A percentile compares a stretch with the other conserved stretches of the same genome.
Evolutionary conservation across 257 asterid genomes (phyloP).

Genomic region (Hygrophila difformis): DNA sequence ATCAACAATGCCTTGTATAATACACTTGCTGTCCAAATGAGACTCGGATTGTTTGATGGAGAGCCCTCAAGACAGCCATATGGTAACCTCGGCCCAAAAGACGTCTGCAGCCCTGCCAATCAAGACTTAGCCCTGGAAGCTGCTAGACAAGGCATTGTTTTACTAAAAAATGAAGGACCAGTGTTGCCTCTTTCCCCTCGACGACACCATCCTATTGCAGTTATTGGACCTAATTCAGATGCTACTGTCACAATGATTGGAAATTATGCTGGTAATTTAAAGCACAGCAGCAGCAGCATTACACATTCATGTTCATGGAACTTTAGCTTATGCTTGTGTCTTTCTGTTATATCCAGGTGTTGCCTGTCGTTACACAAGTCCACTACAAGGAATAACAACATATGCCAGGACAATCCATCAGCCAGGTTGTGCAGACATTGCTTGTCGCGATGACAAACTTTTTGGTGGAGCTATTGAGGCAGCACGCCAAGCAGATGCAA

Average conservation of each 20-base stretch:
- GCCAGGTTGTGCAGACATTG: conserved; percentile 56
- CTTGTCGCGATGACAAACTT: conserved; percentile 34
- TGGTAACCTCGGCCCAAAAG: conserved; percentile 52
- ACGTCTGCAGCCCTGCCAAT: conserved; percentile 58
- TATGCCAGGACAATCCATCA: conserved; percentile 47
- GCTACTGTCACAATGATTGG: conserved; percentile 74
- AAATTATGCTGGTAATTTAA: conserved; percentile 66
- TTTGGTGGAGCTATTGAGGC: conserved; percentile 54
- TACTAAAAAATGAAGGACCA: conserved; percentile 56
- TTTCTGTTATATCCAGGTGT: conserved; percentile 23
- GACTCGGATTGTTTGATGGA: conserved; percentile 86
- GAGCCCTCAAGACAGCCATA: conserved; percentile 48
- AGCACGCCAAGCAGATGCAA: conserved; percentile 56
- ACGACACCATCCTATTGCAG: conserved; percentile 48
- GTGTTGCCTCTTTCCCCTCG: conserved; percentile 55
- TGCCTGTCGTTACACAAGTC: conserved; percentile 68
- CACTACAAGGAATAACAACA: conserved; percentile 53
- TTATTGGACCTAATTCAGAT: conserved; percentile 70
- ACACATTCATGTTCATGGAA: not conserved
- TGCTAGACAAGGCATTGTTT: conserved; percentile 69
- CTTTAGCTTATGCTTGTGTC: not conserved
- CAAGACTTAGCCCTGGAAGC: conserved; percentile 76
- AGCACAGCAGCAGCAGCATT: not conserved
- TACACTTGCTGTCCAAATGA: conserved; percentile 58
- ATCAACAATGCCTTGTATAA: conserved; percentile 44